Conservation (phyloP, 352 stramenopile genomes). For the Globisporangium alternatum region DNA sequence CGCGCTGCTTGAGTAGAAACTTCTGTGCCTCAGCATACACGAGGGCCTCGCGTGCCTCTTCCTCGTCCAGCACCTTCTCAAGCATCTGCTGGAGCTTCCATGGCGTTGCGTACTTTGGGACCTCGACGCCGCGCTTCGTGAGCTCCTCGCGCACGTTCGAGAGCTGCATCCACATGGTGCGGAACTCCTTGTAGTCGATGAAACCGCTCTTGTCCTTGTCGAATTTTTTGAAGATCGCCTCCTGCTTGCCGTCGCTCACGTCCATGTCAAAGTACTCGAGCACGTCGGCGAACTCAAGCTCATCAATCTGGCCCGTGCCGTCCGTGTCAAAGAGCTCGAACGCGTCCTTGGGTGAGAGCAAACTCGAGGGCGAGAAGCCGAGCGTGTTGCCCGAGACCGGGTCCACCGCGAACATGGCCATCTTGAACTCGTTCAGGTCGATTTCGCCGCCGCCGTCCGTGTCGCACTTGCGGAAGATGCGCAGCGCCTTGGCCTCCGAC, state of each 20-base stretch:
- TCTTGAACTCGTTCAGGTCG: conserved; percentile 92
- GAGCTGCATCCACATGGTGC: conserved; percentile 88
- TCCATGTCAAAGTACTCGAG: conserved; percentile 92
- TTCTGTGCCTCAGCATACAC: conserved; percentile 76
- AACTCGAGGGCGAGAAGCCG: conserved; percentile 78
- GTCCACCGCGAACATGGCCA: conserved; percentile 91
- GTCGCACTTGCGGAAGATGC: conserved; percentile 92
- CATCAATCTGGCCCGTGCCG: conserved; percentile 87
- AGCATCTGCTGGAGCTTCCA: conserved; percentile 84
- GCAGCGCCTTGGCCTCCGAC: conserved; percentile 83
- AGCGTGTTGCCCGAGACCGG: conserved; percentile 77
- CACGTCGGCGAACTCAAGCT: conserved; percentile 92
- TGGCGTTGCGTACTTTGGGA: conserved; percentile 85
- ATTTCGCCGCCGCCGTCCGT: conserved; percentile 89
- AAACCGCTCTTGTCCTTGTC: conserved; percentile 89
- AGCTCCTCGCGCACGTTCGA: conserved; percentile 83
- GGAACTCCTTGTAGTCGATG: conserved; percentile 95
- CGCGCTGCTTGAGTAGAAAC: conserved; percentile 73
- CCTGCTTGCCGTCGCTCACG: conserved; percentile 88
- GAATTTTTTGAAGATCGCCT: conserved; percentile 91
- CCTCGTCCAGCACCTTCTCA: conserved; percentile 85
- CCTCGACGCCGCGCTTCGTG: conserved; percentile 78
- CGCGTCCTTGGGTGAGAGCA: conserved; percentile 84
- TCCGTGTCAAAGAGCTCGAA: conserved; percentile 93
- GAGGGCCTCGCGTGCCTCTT: conserved; percentile 82